Evolutionary conservation across 257 asterid genomes (phyloP).

Genomic region (Solanum etuberosum): DNA sequence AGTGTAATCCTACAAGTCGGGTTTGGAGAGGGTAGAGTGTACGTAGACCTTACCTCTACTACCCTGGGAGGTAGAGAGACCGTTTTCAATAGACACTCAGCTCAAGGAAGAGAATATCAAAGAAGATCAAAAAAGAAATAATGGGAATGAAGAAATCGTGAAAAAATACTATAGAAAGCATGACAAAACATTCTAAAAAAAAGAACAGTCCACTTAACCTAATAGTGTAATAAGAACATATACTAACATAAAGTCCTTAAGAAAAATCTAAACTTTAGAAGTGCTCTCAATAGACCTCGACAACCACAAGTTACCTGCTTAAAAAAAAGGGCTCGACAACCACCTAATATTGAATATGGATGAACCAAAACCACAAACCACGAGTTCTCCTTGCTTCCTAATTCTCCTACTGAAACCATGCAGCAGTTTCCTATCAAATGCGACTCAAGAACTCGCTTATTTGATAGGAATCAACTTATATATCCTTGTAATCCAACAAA

Average conservation of each 20-base stretch:
- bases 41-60: not conserved
- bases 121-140: not conserved
- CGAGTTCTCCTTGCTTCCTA: not conserved
- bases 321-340: slow-evolving; percentile 1
- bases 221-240: not conserved
- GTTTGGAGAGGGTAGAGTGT: not conserved
- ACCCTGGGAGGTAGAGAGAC: not conserved
- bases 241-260: not conserved
- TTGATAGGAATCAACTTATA: not conserved
- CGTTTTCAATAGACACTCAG: no score
- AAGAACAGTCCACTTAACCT: not conserved
- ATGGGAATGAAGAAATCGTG: no score
- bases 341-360: slow-evolving; percentile 42
- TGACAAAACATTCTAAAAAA: not conserved
- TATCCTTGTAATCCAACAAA: not conserved
- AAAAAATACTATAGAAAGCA: not conserved
- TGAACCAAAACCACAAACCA: slow-evolving; percentile 35
- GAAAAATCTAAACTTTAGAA: not conserved
- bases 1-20: not conserved
- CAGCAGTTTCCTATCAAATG: not conserved
- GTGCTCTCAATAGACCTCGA: slow-evolving; percentile 15
- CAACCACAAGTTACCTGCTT: not conserved
- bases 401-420: not conserved
- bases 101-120: not conserved
- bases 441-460: not conserved